Evolutionary conservation across 805 yeast genomes (phyloP).

Genomic region (Nakazawaea wyomingensis): DNA sequence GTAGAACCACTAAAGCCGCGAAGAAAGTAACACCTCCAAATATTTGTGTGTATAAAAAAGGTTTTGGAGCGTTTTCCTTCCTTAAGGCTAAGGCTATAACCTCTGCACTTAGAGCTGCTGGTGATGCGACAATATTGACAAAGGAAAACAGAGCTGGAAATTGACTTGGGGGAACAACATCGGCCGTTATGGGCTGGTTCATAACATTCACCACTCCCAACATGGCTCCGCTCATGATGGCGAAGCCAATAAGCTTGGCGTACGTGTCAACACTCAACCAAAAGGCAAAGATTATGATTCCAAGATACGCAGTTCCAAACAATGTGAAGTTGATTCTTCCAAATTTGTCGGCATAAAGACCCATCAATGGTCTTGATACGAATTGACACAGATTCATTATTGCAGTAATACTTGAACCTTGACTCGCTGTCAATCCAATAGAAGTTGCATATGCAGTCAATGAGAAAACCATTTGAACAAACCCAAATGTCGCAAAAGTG

Average conservation of each 20-base stretch:
- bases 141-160: slow-evolving; percentile 27
- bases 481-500: slow-evolving; percentile 28
- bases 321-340: slow-evolving; percentile 44
- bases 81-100: slow-evolving; percentile 25
- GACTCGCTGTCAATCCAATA: slow-evolving; percentile 38
- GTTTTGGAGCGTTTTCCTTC: slow-evolving; percentile 21
- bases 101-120: slow-evolving; percentile 24
- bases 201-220: slow-evolving; percentile 38
- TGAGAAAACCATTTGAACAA: slow-evolving; percentile 32
- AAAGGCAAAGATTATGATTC: slow-evolving; percentile 35
- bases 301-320: slow-evolving; percentile 27
- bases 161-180: slow-evolving; percentile 20
- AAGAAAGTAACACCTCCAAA: slow-evolving; percentile 49
- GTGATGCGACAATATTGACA: slow-evolving; percentile 22
- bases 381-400: slow-evolving; percentile 41
- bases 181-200: slow-evolving; percentile 25
- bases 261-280: slow-evolving; percentile 34
- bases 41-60: slow-evolving; percentile 56
- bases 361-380: slow-evolving; percentile 46
- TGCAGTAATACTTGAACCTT: slow-evolving; percentile 42
- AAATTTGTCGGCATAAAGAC: slow-evolving; percentile 35
- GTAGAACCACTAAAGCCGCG: slow-evolving; percentile 35
- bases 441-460: slow-evolving; percentile 41
- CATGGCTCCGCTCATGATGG: slow-evolving; percentile 37
- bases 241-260: slow-evolving; percentile 32